A percentile compares a stretch with the other conserved stretches of the same genome.
These are phyloP conservation scores for Glebionis coronaria DNA, from an alignment of 129 eudicot species.

Conservation along the genomic window DNA sequence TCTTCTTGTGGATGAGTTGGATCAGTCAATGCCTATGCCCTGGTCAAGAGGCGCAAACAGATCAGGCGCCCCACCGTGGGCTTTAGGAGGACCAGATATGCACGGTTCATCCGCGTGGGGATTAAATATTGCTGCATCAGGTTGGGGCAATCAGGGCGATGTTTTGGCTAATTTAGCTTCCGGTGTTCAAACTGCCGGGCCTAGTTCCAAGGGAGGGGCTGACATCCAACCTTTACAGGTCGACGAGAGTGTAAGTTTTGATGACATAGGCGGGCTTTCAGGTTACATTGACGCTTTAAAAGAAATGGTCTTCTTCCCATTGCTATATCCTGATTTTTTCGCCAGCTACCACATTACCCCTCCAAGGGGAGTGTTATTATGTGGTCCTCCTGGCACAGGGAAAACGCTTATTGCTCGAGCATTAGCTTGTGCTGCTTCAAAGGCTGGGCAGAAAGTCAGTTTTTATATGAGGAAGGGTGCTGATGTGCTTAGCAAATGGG, in stretches of 20 bases:
- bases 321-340: conserved; percentile 90
- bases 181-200: conserved; percentile 78
- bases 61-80: conserved; percentile 83
- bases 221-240: conserved; percentile 95
- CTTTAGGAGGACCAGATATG: conserved; percentile 85
- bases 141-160: conserved; percentile 94
- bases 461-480: conserved; percentile 99
- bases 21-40: conserved; percentile 92
- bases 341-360: conserved; percentile 95
- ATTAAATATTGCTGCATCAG: conserved; percentile 85
- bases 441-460: conserved; percentile 99
- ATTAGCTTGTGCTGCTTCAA: conserved; percentile 98
- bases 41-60: conserved; percentile 86
- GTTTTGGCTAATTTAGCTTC: conserved; percentile 24
- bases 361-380: conserved; percentile 91
- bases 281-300: conserved; percentile 89
- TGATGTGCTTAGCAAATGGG: conserved; percentile 99
- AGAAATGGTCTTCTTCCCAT: conserved; percentile 98
- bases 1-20: conserved; percentile 96
- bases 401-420: conserved; percentile 94
- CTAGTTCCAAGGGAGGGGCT: conserved; percentile 99
- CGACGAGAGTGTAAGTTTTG: conserved; percentile 86
- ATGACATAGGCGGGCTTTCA: conserved; percentile 97
- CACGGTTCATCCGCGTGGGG: conserved; percentile 89
- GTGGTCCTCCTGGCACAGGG: conserved; percentile 99